Evolutionary conservation across 495 filamentous ascomycete genomes (phyloP).

Genomic region (Umbilicaria muhlenbergii): DNA sequence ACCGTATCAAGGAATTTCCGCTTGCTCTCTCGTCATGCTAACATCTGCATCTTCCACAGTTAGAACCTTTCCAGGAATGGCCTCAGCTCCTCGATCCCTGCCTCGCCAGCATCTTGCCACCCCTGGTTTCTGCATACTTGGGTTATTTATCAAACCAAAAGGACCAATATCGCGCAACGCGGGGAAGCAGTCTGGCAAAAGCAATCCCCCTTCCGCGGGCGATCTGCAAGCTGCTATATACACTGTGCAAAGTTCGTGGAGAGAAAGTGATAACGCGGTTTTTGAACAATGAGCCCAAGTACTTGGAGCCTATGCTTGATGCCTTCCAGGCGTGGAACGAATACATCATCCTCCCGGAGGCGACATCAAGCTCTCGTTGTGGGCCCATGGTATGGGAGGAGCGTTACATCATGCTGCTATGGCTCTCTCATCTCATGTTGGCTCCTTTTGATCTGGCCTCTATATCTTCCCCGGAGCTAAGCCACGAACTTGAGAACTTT

Average conservation of each 20-base stretch:
- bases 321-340: slow-evolving; percentile 41
- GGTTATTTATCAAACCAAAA: slow-evolving; percentile 37
- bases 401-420: slow-evolving; percentile 73
- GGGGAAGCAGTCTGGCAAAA: slow-evolving; percentile 21
- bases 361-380: slow-evolving; percentile 4
- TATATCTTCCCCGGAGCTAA: slow-evolving; percentile 44
- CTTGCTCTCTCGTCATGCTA: slow-evolving; percentile 7
- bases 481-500: background rate
- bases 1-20: slow-evolving; percentile 25
- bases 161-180: slow-evolving; percentile 10
- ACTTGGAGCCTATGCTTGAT: slow-evolving; percentile 61
- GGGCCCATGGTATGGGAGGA: slow-evolving; percentile 62
- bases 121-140: slow-evolving; percentile 58
- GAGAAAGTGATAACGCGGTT: slow-evolving; percentile 85
- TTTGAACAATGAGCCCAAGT: slow-evolving; percentile 71
- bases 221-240: slow-evolving; percentile 67
- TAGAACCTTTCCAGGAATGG: slow-evolving; percentile 90
- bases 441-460: slow-evolving; percentile 81
- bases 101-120: slow-evolving; percentile 55
- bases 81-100: slow-evolving; percentile 91
- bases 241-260: slow-evolving; percentile 85
- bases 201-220: slow-evolving; percentile 47
- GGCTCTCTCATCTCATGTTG: slow-evolving; percentile 86
- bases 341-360: slow-evolving; percentile 1
- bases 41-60: slow-evolving; percentile 24